Base-by-base conservation (phyloP, 108 stramenopile species). In the Stephanodiscus triporus region DNA sequence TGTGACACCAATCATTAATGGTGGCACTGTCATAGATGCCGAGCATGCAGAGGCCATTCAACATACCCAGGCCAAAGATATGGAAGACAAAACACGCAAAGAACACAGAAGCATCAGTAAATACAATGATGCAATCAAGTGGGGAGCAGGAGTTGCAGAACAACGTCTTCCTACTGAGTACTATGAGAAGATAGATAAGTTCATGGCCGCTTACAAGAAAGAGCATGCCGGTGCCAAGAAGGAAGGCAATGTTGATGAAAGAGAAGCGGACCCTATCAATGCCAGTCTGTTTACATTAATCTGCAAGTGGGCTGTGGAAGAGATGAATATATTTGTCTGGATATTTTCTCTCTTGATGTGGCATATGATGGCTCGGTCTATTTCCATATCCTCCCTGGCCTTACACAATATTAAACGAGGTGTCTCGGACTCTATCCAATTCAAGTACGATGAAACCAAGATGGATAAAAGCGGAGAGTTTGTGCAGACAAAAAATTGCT, bases 311-410 rank as follows among this genome's bases (percentile, higher is more conserved):
- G 64, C 64, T 2, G 43, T 65, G 2, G 45, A 48, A 4, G 43
- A 65, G 47, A 42, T 38, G 19, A 65, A 65, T 65, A 29, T 65
- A 23, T 65, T 65, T 65, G 64, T 65, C 2, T 65, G 64, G 45
- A 5, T 6, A 22, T 65, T 65, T 43, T 22, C 24, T 1, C 27
- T 65, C 14, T 14, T 43, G 6, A 65, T 65, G 42, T 65, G 64
- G 64, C 13, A 65, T 23, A 7, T 65, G 29, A 65, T 47, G n/a
- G n/a, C n/a, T n/a, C n/a, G n/a, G n/a, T n/a, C n/a, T n/a, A n/a
- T n/a, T 42, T 42, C 64, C 42, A 65, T n/a, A n/a, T n/a, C n/a
- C 47, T 45, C 23, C 4, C 42, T 65, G 2, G 24, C 45, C 1
- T 29, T 65, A 1, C 64, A 65, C 64, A 47, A 45, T 29, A 43